These are phyloP conservation scores for Pichia sp. DNA, from an alignment of 1,139 yeast species.

Conservation along the genomic window DNA sequence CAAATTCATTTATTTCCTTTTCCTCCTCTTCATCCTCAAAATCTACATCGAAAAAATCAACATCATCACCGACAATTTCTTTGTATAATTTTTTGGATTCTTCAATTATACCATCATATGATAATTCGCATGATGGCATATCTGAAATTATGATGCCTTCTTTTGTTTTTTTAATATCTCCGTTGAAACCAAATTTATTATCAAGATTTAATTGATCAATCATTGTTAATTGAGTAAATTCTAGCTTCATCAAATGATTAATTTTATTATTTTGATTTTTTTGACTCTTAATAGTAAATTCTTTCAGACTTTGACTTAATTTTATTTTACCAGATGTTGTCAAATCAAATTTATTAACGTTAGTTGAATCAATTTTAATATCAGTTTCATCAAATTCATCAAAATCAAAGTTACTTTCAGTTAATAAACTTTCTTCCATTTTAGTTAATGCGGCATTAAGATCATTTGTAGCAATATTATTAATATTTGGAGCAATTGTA, in stretches of 20 bases:
- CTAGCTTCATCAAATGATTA: conserved; percentile 71
- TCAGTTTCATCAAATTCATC: conserved; percentile 50
- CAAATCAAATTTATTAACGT: conserved; percentile 9
- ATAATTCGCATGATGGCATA: conserved; percentile 76
- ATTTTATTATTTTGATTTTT: conserved; percentile 62
- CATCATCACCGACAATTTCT: conserved; percentile 82
- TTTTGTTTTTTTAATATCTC: conserved; percentile 25
- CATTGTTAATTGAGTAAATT: conserved; percentile 66
- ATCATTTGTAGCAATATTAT: conserved; percentile 56
- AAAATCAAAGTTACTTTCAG: conserved; percentile 64
- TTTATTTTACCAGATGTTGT: conserved; percentile 48
- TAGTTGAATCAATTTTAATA: conserved; percentile 33
- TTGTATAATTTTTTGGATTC: conserved; percentile 74
- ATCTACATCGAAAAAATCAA: conserved; percentile 92
- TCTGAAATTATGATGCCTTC: conserved; percentile 55
- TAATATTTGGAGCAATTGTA: conserved; percentile 62
- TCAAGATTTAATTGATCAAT: conserved; percentile 15
- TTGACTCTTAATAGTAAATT: conserved; percentile 55
- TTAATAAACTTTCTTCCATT: conserved; percentile 69
- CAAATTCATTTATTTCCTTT: conserved; percentile 7
- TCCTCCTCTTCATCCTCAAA: conserved; percentile 88
- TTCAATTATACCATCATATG: conserved; percentile 83
- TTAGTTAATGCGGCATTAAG: conserved; percentile 74
- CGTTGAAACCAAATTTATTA: conserved; percentile 5
- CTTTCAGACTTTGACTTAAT: conserved; percentile 76